Conservation (phyloP, 352 stramenopile species). For the Pelagophyceae sp. region DNA sequence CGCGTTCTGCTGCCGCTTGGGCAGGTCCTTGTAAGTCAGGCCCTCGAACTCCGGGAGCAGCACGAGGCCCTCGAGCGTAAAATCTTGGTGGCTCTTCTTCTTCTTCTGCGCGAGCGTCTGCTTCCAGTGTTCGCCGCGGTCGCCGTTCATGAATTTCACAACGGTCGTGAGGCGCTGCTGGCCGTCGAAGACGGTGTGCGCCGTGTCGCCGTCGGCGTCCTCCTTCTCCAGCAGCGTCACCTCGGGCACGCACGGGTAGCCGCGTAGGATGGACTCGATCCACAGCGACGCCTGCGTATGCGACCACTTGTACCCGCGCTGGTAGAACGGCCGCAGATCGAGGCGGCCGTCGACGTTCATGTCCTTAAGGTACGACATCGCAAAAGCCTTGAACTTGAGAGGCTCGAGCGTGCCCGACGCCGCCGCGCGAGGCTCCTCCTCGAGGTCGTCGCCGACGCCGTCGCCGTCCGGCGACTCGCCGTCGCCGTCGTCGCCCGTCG, state of each 20-base stretch:
- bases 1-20: neutral
- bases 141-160: neutral
- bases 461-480: too few relatives aligned
- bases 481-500: too few relatives aligned
- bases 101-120: neutral
- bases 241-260: conserved; percentile 10
- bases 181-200: conserved; percentile 5
- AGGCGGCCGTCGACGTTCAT: too few relatives aligned
- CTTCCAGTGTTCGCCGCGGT: neutral
- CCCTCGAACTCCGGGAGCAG: conserved; percentile 5
- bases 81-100: neutral
- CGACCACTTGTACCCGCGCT: conserved; percentile 6
- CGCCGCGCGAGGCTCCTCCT: too few relatives aligned
- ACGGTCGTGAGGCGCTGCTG: conserved; percentile 11
- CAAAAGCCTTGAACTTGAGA: too few relatives aligned
- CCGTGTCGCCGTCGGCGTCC: neutral
- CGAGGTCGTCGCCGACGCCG: too few relatives aligned
- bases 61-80: neutral
- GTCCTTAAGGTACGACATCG: too few relatives aligned
- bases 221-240: neutral
- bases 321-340: neutral
- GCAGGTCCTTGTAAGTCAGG: conserved; percentile 6
- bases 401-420: too few relatives aligned
- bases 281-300: conserved; percentile 3
- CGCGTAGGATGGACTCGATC: conserved; percentile 6